Evolutionary conservation across 805 yeast species (phyloP).

Genomic region (Lipomyces spencermartinsiae): DNA sequence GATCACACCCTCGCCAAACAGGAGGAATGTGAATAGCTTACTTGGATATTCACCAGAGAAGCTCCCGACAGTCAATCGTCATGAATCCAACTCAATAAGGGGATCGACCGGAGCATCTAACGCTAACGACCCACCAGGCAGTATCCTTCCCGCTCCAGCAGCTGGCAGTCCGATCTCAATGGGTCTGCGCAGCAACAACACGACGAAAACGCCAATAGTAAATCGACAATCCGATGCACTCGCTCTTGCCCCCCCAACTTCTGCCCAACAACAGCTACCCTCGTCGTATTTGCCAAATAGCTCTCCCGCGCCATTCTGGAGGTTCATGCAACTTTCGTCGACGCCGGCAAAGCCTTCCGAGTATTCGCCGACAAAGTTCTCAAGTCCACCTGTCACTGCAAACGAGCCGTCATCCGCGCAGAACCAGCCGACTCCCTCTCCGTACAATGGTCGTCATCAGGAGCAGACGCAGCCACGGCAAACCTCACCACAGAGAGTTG

Average conservation of each 20-base stretch:
- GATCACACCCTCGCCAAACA: conserved; percentile 29
- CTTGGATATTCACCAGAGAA: conserved; percentile 22
- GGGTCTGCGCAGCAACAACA: conserved; percentile 26
- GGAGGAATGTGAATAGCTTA: conserved; percentile 15
- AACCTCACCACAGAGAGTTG: background rate
- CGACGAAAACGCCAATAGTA: conserved; percentile 35
- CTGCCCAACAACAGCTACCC: conserved; percentile 48
- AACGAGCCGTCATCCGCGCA: conserved; percentile 14
- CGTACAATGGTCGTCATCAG: background rate
- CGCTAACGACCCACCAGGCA: conserved; percentile 1
- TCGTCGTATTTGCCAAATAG: conserved; percentile 58
- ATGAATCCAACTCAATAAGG: background rate
- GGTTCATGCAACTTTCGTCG: conserved; percentile 76
- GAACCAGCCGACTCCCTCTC: conserved; percentile 34
- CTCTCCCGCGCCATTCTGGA: conserved; percentile 91
- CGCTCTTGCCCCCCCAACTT: conserved; percentile 49
- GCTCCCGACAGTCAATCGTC: background rate
- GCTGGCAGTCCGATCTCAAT: conserved; percentile 33
- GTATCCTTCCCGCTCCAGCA: conserved; percentile 8
- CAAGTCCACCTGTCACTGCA: conserved; percentile 39
- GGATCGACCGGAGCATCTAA: background rate
- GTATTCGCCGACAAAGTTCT: conserved; percentile 44
- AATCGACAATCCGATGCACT: conserved; percentile 36
- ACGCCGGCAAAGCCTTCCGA: conserved; percentile 40
- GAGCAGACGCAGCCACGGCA: conserved; percentile 10